Conservation (phyloP, 1,139 yeast genomes). For the Ogataea hybrid region DNA sequence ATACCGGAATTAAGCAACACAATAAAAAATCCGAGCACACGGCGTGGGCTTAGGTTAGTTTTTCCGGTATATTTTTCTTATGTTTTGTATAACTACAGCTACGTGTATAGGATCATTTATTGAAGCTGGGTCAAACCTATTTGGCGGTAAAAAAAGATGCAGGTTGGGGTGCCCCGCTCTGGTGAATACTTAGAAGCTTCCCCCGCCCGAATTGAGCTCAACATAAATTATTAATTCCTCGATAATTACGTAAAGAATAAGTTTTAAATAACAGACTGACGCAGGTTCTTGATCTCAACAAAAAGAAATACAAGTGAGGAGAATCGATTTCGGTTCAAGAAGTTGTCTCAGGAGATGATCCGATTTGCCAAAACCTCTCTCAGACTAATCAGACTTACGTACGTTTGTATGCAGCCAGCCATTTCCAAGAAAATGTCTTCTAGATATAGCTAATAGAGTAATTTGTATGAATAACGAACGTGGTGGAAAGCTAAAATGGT, state of each 20-base stretch:
- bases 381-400: too few species aligned
- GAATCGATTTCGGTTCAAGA: background rate
- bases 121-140: too few species aligned
- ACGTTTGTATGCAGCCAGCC: too few species aligned
- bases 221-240: background rate
- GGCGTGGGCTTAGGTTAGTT: background rate
- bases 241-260: background rate
- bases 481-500: background rate
- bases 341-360: background rate
- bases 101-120: too few species aligned
- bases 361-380: background rate
- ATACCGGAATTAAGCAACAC: background rate
- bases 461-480: too few species aligned
- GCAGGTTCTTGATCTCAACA: slow-evolving; percentile 7
- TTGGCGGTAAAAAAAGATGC: too few species aligned
- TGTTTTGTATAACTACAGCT: too few species aligned
- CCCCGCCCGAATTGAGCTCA: too few species aligned
- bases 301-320: slow-evolving; percentile 10
- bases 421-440: too few species aligned
- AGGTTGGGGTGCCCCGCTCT: too few species aligned
- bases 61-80: slow-evolving; percentile 1
- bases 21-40: background rate
- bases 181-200: too few species aligned
- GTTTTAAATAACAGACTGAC: background rate
- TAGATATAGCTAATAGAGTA: too few species aligned